Conservation (phyloP, 1,284 basidiomycete species). For the Ganoderma boninense region DNA sequence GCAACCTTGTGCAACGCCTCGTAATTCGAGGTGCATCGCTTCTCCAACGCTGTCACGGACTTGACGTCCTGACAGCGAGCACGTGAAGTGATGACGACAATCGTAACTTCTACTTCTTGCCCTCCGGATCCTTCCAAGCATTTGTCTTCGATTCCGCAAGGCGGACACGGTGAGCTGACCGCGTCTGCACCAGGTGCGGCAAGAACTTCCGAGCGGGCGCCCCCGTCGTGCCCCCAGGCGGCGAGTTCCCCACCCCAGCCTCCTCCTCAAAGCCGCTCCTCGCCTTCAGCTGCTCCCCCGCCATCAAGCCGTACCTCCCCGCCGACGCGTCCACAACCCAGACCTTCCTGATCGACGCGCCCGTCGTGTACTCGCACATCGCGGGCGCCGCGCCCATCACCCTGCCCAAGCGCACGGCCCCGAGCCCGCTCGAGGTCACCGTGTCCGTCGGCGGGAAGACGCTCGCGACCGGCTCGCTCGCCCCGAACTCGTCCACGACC, state of each 20-base stretch:
- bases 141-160: too few species aligned
- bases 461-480: conserved; percentile 53
- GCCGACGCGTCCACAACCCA: conserved; percentile 52
- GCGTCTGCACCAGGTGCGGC: conserved; percentile 60
- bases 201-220: conserved; percentile 68
- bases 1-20: too few species aligned
- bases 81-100: too few species aligned
- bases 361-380: conserved; percentile 58
- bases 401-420: conserved; percentile 40
- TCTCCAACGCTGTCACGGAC: too few species aligned
- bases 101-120: too few species aligned
- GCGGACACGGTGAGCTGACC: too few species aligned
- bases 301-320: conserved; percentile 74
- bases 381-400: conserved; percentile 56
- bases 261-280: conserved; percentile 60
- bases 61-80: too few species aligned
- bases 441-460: conserved; percentile 51
- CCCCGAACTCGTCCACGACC: conserved; percentile 60
- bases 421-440: conserved; percentile 46
- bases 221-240: conserved; percentile 63
- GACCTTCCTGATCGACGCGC: conserved; percentile 65
- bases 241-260: conserved; percentile 63
- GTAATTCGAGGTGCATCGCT: too few species aligned
- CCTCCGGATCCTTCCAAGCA: too few species aligned
- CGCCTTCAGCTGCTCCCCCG: conserved; percentile 74